Conservation (phyloP, 2,329 filamentous ascomycete genomes). For the Cladophialophora yegresii region DNA sequence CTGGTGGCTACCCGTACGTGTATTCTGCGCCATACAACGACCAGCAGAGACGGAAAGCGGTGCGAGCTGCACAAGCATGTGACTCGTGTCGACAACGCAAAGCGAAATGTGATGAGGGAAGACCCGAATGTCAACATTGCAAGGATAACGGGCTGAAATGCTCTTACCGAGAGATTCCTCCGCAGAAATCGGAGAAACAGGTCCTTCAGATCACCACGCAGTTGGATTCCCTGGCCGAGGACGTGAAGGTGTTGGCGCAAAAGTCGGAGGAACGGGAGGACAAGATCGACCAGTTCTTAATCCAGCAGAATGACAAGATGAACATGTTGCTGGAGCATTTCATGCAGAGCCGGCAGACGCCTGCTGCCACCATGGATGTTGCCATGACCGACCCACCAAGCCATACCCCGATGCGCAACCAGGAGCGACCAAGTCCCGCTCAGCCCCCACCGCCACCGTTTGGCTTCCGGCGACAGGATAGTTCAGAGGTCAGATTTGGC, state of each 20-base stretch:
- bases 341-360: constrained; percentile 1
- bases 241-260: constrained; percentile 25
- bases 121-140: constrained; percentile 80
- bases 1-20: constrained; percentile 21
- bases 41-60: constrained; percentile 31
- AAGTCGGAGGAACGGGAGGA: constrained; percentile 21
- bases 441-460: constrained; percentile 12
- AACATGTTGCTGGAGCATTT: constrained; percentile 16
- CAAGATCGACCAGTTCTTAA: constrained; percentile 21
- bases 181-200: constrained; percentile 71
- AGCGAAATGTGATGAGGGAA: constrained; percentile 86
- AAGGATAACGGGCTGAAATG: constrained; percentile 81
- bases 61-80: constrained; percentile 66
- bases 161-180: constrained; percentile 86
- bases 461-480: constrained; percentile 32
- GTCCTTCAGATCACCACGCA: constrained; percentile 33
- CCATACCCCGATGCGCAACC: not conserved
- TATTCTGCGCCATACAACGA: constrained; percentile 18
- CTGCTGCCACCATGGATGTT: not conserved
- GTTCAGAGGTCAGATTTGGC: constrained; percentile 29
- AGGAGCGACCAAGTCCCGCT: constrained; percentile 23
- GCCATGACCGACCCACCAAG: constrained; percentile 14
- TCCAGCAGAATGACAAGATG: constrained; percentile 18
- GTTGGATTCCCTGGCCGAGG: constrained; percentile 30
- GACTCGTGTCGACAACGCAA: constrained; percentile 85